phyloP scores from a whole-genome alignment of 345 rosid genomes.

The Eucalyptus camaldulensis region DNA sequence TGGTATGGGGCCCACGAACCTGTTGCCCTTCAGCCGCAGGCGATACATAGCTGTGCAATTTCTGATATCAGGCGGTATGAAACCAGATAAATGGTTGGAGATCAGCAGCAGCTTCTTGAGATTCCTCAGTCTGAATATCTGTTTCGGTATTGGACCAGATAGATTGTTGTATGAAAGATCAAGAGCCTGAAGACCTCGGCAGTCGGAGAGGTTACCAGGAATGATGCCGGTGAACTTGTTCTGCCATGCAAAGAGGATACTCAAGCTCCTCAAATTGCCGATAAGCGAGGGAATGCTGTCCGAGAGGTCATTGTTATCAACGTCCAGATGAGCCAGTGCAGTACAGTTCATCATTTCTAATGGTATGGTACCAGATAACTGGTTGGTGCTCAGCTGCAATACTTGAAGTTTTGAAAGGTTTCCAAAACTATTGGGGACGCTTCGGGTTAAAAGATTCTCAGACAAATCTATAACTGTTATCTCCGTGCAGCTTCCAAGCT shows the following conservation, averaged over 20 bases:
- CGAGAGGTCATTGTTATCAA: slow-evolving; percentile 64
- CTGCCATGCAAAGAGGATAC: slow-evolving; percentile 80
- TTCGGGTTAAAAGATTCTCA: slow-evolving; percentile 22
- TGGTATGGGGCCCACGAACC: no score
- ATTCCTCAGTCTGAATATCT: slow-evolving; percentile 50
- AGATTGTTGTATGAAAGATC: slow-evolving; percentile 79
- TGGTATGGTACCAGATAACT: slow-evolving; percentile 17
- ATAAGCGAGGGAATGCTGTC: slow-evolving; percentile 66
- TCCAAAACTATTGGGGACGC: slow-evolving; percentile 18
- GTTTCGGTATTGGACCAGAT: slow-evolving; percentile 57
- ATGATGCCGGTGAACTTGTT: slow-evolving; percentile 70
- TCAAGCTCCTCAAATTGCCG: slow-evolving; percentile 58
- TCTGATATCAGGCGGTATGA: slow-evolving; percentile 68
- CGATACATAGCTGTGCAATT: slow-evolving; percentile 62
- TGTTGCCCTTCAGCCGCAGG: slow-evolving; percentile 25
- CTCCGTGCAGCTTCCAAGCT: slow-evolving; percentile 25
- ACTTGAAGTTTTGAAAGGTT: slow-evolving; percentile 24
- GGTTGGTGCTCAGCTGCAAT: slow-evolving; percentile 27
- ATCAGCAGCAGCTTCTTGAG: slow-evolving; percentile 77
- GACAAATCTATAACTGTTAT: slow-evolving; percentile 25
- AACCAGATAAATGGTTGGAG: slow-evolving; percentile 66
- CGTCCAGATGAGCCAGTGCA: slow-evolving; percentile 31
- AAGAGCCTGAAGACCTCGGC: slow-evolving; percentile 76
- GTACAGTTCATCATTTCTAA: slow-evolving; percentile 17
- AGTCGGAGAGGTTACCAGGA: slow-evolving; percentile 54